Conservation (phyloP, 2,329 filamentous ascomycete genomes). For the Chaetomiaceae sp. region DNA sequence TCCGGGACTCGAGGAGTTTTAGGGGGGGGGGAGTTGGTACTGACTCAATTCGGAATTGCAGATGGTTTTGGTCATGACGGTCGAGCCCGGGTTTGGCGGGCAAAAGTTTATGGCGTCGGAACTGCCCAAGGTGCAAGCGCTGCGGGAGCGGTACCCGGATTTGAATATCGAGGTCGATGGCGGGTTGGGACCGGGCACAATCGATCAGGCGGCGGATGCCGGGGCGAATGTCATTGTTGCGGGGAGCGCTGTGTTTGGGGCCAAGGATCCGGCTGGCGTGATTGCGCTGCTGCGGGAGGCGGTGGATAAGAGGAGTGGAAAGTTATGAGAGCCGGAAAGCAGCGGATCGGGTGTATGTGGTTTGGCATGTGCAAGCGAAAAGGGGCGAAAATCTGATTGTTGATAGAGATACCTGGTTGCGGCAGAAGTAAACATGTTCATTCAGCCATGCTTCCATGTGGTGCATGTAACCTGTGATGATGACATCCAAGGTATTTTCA, state of each 20-base stretch:
- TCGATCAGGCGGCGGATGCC: slow-evolving; percentile 89
- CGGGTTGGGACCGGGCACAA: slow-evolving; percentile 80
- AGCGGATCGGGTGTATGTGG: too few relatives aligned
- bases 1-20: neutral
- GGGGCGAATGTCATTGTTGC: slow-evolving; percentile 98
- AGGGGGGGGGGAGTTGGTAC: neutral
- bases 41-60: slow-evolving; percentile 34
- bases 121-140: slow-evolving; percentile 83
- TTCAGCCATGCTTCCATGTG: too few relatives aligned
- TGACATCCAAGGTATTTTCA: too few relatives aligned
- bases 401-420: slow-evolving; percentile 4
- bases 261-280: slow-evolving; percentile 80
- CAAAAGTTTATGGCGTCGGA: slow-evolving; percentile 98
- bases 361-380: neutral
- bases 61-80: slow-evolving; percentile 99
- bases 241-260: slow-evolving; percentile 92
- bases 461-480: too few relatives aligned
- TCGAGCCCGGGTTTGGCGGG: slow-evolving; percentile 93
- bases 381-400: neutral
- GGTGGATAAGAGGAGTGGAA: slow-evolving; percentile 59
- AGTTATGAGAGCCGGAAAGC: slow-evolving; percentile 31
- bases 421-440: neutral
- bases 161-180: slow-evolving; percentile 96
- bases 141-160: slow-evolving; percentile 80
- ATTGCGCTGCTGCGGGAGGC: slow-evolving; percentile 76